Conservation (phyloP, 83 land plant genomes). For the Isoetes engelmannii region DNA sequence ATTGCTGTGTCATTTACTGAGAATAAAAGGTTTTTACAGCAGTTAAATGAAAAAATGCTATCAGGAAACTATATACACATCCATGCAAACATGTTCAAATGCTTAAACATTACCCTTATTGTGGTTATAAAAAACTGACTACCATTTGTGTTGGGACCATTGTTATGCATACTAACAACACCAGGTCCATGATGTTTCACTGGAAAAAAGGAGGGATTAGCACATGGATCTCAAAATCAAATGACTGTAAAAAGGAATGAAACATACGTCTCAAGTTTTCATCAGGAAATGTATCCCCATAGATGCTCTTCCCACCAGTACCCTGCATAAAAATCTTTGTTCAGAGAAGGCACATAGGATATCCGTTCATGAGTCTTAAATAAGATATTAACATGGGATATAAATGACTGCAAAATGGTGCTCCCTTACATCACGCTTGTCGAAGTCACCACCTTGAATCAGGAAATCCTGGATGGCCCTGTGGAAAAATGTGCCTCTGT, state of each 20-base stretch:
- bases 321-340: background rate
- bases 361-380: no score
- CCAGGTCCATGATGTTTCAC: background rate
- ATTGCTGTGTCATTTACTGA: background rate
- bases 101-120: background rate
- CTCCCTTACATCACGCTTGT: constrained; percentile 1
- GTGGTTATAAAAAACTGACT: background rate
- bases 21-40: background rate
- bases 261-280: background rate
- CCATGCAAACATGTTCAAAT: background rate
- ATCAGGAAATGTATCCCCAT: background rate
- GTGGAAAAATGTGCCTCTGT: constrained; percentile 4
- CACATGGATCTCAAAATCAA: background rate
- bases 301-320: constrained; percentile 1
- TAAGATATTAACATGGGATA: background rate
- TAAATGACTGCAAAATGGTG: background rate
- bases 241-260: background rate
- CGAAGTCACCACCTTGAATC: constrained; percentile 10
- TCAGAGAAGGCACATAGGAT: no score
- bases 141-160: background rate
- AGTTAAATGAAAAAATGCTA: no score
- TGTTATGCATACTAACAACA: background rate
- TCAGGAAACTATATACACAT: no score
- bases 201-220: background rate
- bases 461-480: background rate